Conservation (phyloP, 2,329 filamentous ascomycete species). For the Colletotrichum aenigma region DNA sequence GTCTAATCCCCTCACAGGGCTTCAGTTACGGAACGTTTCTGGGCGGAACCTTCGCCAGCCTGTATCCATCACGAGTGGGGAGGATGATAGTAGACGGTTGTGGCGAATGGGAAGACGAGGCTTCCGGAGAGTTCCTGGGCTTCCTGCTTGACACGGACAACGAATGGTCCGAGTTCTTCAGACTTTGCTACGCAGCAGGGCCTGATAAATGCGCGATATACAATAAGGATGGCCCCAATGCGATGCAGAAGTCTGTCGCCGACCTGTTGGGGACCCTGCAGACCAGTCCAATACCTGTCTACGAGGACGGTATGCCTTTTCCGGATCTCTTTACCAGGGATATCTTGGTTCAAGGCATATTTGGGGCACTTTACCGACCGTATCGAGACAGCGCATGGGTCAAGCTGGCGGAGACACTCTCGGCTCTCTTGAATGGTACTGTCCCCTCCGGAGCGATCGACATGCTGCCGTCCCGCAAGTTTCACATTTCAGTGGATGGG, state of each 20-base stretch:
- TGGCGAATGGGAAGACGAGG: slow-evolving; percentile 39
- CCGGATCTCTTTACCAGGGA: not conserved
- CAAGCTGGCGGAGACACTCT: not conserved
- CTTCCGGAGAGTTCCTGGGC: slow-evolving; percentile 8
- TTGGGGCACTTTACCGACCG: not conserved
- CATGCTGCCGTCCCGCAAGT: not conserved
- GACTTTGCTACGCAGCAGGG: not conserved
- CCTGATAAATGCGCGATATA: not conserved
- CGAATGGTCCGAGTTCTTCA: not conserved
- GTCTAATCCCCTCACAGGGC: slow-evolving; percentile 39
- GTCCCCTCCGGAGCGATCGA: not conserved
- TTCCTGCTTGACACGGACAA: not conserved
- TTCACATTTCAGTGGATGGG: not conserved
- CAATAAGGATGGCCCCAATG: not conserved
- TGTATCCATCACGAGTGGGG: slow-evolving; percentile 39
- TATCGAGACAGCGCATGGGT: not conserved
- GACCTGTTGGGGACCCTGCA: not conserved
- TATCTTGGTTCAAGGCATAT: not conserved
- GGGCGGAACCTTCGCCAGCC: slow-evolving; percentile 37
- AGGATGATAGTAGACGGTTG: slow-evolving; percentile 46
- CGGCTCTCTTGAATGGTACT: not conserved
- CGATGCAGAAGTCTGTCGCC: not conserved
- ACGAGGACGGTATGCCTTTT: not conserved
- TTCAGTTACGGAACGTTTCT: slow-evolving; percentile 48
- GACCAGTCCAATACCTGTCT: not conserved